These are phyloP conservation scores for Ceratocystis lukuohia DNA, from an alignment of 2,329 filamentous ascomycete species.

Conservation along the genomic window DNA sequence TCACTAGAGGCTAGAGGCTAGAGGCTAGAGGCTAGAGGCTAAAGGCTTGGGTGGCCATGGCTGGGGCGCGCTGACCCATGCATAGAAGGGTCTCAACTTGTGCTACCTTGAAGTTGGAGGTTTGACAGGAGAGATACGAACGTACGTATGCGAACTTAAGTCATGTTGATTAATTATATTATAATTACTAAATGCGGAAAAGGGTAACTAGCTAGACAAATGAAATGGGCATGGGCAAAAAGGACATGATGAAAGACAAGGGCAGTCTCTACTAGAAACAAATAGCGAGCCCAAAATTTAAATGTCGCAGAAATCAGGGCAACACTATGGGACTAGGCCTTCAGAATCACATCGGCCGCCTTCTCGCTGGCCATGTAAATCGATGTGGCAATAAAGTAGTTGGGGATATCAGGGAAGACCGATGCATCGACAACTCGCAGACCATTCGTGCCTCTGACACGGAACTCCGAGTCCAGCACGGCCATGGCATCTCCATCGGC, in stretches of 20 bases:
- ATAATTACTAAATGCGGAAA: no score
- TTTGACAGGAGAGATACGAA: no score
- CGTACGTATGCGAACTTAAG: no score
- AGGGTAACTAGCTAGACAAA: no score
- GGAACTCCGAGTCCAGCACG: conserved; percentile 44
- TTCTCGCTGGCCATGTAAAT: conserved; percentile 49
- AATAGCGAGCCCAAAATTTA: neutral
- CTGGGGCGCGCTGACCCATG: no score
- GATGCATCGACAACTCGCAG: conserved; percentile 50
- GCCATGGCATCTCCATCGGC: conserved; percentile 39
- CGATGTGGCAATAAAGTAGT: conserved; percentile 35
- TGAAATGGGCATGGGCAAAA: no score
- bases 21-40: neutral
- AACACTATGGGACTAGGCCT: neutral
- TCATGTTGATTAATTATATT: no score
- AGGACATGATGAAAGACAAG: no score
- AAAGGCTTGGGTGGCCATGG: no score
- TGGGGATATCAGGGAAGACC: conserved; percentile 40
- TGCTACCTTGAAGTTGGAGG: no score
- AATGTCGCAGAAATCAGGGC: neutral
- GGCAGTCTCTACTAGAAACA: no score
- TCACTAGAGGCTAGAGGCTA: neutral
- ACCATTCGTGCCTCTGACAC: conserved; percentile 40
- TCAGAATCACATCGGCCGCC: conserved; percentile 42
- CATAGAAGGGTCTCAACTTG: no score